Evolutionary conservation across 2,329 filamentous ascomycete genomes (phyloP), one percentile per base, ranked within the genome.

Genomic region (Plenodomus biglobosus): DNA sequence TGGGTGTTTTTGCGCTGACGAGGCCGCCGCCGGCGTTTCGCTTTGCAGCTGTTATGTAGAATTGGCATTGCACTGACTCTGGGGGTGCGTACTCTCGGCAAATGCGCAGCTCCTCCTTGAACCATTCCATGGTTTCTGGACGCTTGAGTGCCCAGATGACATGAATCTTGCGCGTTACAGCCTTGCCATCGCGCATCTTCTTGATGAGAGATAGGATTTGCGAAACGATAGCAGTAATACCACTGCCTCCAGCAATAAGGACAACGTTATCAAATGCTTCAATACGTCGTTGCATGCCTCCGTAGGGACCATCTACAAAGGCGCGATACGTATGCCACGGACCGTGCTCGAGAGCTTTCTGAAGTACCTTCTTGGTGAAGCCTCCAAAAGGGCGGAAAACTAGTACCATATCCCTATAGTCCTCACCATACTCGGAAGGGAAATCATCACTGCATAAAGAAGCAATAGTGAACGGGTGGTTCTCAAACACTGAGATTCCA

Each of bases 111-210:
- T 96, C 92, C 73, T 96, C 92, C 57, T 90, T 88, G 79, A 96
- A 97, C 92, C 92, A 97, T 68, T 96, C 90, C 85, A 97, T 90
- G 1, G 90, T 90, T 71, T 96, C 92, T 13, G 94, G 85, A 46
- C 88, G 84, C 73, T 94, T 95, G 58, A 96, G 78, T 4, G 92
- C 85, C 92, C 92, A 97, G n/a, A 97, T 83, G 1, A 97, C 89
- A 15, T 94, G 87, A 4, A 97, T 87, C 56, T 87, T 89, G 69
- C 88, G 90, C 1, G 92, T 96, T 38, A 96, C 90, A 27, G 92
- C 92, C 72, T 96, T 96, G 41, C 90, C 89, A 66, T 96, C 92
- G 50, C 91, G 85, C 87, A 97, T 96, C 50, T 91, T 85, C 75
- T 96, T 96, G 75, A 96, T 95, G n/a, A 97, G 78, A 58, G 95